phyloP scores from a whole-genome alignment of 1,284 basidiomycete species.

The Schizopora paradoxa region DNA sequence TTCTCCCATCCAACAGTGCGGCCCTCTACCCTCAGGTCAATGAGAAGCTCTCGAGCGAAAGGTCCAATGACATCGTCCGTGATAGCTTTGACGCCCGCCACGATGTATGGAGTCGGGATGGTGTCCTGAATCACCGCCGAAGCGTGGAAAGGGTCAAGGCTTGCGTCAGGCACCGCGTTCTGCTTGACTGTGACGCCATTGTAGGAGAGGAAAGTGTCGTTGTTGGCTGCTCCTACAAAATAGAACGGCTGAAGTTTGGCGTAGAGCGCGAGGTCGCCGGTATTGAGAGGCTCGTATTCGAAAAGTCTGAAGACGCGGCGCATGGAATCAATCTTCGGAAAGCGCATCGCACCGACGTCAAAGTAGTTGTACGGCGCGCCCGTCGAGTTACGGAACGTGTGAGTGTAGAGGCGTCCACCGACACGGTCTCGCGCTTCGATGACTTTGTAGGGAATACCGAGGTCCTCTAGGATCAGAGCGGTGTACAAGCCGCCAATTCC shows the following conservation, averaged over 20 bases:
- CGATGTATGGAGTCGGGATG: slow-evolving; percentile 2
- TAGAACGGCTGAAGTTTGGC: slow-evolving; percentile 7
- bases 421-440: background rate
- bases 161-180: background rate
- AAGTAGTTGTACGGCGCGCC: background rate
- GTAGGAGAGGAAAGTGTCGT: slow-evolving; percentile 9
- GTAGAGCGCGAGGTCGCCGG: background rate
- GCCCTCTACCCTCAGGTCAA: slow-evolving; percentile 14
- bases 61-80: slow-evolving; percentile 9
- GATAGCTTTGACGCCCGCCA: slow-evolving; percentile 8
- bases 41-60: slow-evolving; percentile 3
- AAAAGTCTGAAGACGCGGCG: background rate
- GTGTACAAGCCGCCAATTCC: background rate
- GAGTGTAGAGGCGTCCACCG: background rate
- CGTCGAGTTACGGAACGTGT: background rate
- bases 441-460: background rate
- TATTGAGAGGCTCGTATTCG: background rate
- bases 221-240: slow-evolving; percentile 1
- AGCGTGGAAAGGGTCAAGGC: slow-evolving; percentile 7
- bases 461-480: background rate
- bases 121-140: slow-evolving; percentile 2
- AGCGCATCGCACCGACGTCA: background rate
- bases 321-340: background rate
- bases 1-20: background rate
- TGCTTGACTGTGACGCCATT: slow-evolving; percentile 8